phyloP scores from a whole-genome alignment of 2,329 filamentous ascomycete genomes.

The Leptodontidium sp. region DNA sequence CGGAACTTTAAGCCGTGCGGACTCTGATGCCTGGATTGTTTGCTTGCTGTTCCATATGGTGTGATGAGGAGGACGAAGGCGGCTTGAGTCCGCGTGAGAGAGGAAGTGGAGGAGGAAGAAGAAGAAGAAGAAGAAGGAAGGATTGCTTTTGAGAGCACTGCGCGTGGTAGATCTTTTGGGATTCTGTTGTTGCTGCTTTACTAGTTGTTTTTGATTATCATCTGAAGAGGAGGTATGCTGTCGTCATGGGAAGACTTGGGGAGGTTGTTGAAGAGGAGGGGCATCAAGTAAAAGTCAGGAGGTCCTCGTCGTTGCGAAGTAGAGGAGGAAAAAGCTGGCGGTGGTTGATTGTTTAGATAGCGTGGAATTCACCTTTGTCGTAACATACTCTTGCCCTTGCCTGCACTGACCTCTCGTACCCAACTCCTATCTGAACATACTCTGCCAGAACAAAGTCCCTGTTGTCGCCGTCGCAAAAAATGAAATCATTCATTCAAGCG shows the following conservation, averaged over 20 bases:
- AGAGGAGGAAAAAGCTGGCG: slow-evolving; percentile 8
- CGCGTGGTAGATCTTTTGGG: slow-evolving; percentile 2
- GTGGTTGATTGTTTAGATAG: slow-evolving; percentile 18
- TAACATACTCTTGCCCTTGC: background rate
- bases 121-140: background rate
- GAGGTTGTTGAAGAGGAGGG: background rate
- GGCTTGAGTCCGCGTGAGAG: background rate
- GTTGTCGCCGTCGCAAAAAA: background rate
- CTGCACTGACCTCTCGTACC: background rate
- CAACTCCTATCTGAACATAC: background rate
- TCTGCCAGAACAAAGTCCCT: no score
- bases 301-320: background rate
- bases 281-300: background rate
- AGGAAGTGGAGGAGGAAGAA: background rate
- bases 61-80: background rate
- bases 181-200: slow-evolving; percentile 16
- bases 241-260: background rate
- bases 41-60: background rate
- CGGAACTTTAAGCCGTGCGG: slow-evolving; percentile 18
- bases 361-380: slow-evolving; percentile 1
- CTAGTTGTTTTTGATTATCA: slow-evolving; percentile 3
- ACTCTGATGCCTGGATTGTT: slow-evolving; percentile 12
- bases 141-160: background rate
- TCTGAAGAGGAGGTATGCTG: background rate
- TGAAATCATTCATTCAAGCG: background rate